Evolutionary conservation across 1,284 basidiomycete genomes (phyloP).

Genomic region (Peniophora sp.): DNA sequence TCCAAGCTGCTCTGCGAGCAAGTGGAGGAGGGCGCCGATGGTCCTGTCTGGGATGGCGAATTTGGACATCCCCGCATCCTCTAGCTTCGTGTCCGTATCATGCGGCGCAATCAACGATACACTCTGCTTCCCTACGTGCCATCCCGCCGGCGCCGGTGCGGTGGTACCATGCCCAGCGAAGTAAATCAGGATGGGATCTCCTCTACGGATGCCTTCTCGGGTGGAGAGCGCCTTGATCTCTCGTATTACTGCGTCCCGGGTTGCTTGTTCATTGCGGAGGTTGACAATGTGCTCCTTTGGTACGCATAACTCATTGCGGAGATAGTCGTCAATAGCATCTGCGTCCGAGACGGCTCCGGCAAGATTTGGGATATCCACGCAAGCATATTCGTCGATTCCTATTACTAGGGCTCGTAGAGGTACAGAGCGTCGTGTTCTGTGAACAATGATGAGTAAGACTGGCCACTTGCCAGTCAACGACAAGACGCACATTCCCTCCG

Average conservation of each 20-base stretch:
- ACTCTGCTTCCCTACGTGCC: not conserved
- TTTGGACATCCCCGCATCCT: not conserved
- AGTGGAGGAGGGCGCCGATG: not conserved
- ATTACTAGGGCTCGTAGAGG: not conserved
- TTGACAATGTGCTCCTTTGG: conserved; percentile 21
- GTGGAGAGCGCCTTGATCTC: conserved; percentile 19
- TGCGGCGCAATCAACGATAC: not conserved
- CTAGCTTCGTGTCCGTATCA: not conserved
- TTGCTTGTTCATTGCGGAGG: conserved; percentile 24
- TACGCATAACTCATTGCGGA: conserved; percentile 12
- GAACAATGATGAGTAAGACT: too few relatives aligned
- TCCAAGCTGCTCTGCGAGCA: not conserved
- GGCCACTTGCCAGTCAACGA: too few relatives aligned
- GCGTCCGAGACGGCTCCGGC: conserved; percentile 23
- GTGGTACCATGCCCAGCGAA: conserved; percentile 25
- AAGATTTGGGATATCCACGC: conserved; percentile 11
- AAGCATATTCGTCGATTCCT: not conserved
- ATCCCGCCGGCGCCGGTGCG: not conserved
- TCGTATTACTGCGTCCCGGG: conserved; percentile 22
- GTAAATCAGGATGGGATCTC: conserved; percentile 26
- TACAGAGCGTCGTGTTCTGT: too few relatives aligned
- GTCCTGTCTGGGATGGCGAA: not conserved
- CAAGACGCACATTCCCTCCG: too few relatives aligned
- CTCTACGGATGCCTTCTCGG: conserved; percentile 16
- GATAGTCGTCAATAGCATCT: not conserved